Conservation (phyloP, 1,139 yeast genomes). For the Suhomyces atakaporum region DNA sequence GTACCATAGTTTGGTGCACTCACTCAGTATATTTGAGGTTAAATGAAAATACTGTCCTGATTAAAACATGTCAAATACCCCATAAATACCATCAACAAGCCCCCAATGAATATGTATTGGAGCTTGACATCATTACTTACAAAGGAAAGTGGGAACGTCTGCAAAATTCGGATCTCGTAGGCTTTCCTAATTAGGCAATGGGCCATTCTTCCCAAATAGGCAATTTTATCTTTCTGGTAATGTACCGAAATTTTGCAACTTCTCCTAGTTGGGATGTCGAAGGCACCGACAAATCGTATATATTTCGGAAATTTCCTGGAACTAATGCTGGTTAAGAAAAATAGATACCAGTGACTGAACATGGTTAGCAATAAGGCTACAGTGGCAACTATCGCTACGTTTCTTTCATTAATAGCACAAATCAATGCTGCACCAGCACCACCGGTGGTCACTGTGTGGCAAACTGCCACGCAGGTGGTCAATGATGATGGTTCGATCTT, state of each 20-base stretch:
- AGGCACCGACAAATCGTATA: too few relatives aligned
- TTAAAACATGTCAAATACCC: too few relatives aligned
- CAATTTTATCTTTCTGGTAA: conserved; percentile 8
- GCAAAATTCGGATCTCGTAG: not conserved
- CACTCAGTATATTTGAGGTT: too few relatives aligned
- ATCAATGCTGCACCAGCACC: conserved; percentile 25
- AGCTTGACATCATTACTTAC: too few relatives aligned
- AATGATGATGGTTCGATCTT: conserved; percentile 6
- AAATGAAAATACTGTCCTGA: not conserved
- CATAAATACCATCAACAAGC: too few relatives aligned
- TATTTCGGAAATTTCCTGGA: too few relatives aligned
- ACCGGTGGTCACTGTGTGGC: conserved; percentile 9
- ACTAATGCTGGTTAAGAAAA: too few relatives aligned
- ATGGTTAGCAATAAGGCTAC: conserved; percentile 1
- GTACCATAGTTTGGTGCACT: too few relatives aligned
- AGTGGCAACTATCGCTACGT: conserved; percentile 6
- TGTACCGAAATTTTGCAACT: conserved; percentile 6
- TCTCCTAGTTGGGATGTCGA: conserved; percentile 1
- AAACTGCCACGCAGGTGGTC: conserved; percentile 9
- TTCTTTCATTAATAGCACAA: conserved; percentile 9
- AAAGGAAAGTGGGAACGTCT: too few relatives aligned
- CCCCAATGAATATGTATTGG: too few relatives aligned
- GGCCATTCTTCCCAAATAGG: conserved; percentile 20
- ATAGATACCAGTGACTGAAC: too few relatives aligned
- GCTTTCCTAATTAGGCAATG: conserved; percentile 9